Percentiles rank a stretch among this genome's conserved stretches.
Evolutionary conservation across 2,329 filamentous ascomycete genomes (phyloP).

Genomic region (Penicillium brasilianum): DNA sequence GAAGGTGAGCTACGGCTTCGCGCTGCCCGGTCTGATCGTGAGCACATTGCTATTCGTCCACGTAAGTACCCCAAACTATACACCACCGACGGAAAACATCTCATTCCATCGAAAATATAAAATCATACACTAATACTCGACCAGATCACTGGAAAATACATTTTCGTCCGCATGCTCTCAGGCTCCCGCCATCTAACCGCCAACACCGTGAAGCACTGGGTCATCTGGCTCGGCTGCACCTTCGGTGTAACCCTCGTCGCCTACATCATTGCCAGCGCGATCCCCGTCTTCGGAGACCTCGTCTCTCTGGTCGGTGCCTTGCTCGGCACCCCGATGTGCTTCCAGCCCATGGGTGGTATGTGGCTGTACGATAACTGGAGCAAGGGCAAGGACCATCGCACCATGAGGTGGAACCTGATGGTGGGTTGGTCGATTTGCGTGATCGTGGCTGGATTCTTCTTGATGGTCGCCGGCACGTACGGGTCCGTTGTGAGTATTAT

Average conservation of each 20-base stretch:
- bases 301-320: slow-evolving; percentile 35
- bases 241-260: slow-evolving; percentile 26
- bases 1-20: slow-evolving; percentile 53
- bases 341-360: slow-evolving; percentile 47
- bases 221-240: slow-evolving; percentile 32
- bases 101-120: too few relatives aligned
- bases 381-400: slow-evolving; percentile 23
- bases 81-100: neutral
- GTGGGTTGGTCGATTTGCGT: slow-evolving; percentile 39
- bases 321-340: slow-evolving; percentile 30
- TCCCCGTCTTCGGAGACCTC: slow-evolving; percentile 33
- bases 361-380: slow-evolving; percentile 53
- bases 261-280: slow-evolving; percentile 36
- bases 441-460: slow-evolving; percentile 46
- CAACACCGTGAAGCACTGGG: slow-evolving; percentile 33
- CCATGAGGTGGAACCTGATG: slow-evolving; percentile 24
- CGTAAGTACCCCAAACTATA: slow-evolving; percentile 21
- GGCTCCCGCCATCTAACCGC: slow-evolving; percentile 28
- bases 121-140: neutral
- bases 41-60: slow-evolving; percentile 33
- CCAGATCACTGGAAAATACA: slow-evolving; percentile 29
- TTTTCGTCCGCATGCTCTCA: slow-evolving; percentile 31
- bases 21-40: slow-evolving; percentile 41
- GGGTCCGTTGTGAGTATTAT: slow-evolving; percentile 50
- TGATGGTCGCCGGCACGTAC: slow-evolving; percentile 54